Conservation (phyloP, 163 green algal genomes). For the Scenedesmus sp. region DNA sequence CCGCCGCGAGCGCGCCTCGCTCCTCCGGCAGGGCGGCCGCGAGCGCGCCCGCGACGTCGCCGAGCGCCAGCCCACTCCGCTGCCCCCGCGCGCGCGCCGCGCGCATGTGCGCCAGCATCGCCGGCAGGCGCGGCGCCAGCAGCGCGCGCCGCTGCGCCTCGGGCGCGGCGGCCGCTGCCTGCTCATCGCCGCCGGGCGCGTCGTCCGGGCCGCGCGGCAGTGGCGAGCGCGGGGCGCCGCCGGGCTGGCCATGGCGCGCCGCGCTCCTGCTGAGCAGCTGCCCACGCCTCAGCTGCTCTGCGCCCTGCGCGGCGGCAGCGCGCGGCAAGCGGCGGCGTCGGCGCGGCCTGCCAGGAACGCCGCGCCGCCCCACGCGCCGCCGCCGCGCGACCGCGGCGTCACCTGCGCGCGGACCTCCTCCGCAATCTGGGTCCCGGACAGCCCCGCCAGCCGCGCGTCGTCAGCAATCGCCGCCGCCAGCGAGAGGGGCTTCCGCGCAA, state of each 20-base stretch:
- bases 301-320: too few relatives aligned
- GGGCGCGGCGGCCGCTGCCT: not conserved
- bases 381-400: not conserved
- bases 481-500: constrained; percentile 1
- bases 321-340: too few relatives aligned
- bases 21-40: constrained; percentile 48
- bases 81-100: constrained; percentile 4
- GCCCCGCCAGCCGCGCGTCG: constrained; percentile 18
- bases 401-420: constrained; percentile 30
- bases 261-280: too few relatives aligned
- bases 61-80: constrained; percentile 30
- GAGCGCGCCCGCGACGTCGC: constrained; percentile 46
- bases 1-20: constrained; percentile 1
- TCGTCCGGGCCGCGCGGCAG: too few relatives aligned
- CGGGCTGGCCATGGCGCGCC: too few relatives aligned
- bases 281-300: too few relatives aligned
- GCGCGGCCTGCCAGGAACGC: too few relatives aligned
- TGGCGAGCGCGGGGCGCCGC: too few relatives aligned
- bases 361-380: too few relatives aligned
- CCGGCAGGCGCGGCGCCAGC: not conserved
- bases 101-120: constrained; percentile 13
- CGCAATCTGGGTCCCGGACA: constrained; percentile 32
- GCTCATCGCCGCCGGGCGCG: not conserved
- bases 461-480: constrained; percentile 34
- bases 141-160: too few relatives aligned